Conservation (phyloP, 148 eudicot species). For the Cornus controversa region DNA sequence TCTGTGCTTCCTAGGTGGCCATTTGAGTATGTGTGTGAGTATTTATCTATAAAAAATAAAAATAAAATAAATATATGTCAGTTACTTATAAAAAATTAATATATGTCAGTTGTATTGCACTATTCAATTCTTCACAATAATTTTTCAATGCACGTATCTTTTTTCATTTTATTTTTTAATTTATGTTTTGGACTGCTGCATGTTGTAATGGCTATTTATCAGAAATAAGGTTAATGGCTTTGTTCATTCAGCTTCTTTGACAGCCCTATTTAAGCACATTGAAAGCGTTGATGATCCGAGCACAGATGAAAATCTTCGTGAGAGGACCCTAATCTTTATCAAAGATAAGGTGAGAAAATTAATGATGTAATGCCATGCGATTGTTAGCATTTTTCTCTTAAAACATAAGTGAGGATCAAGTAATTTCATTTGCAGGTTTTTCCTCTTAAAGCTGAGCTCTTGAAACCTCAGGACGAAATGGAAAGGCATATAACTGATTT, state of each 20-base stretch:
- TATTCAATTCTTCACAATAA: no score
- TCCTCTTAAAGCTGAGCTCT: slow-evolving; percentile 80
- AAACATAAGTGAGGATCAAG: background rate
- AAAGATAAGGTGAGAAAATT: slow-evolving; percentile 72
- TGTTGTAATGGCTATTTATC: background rate
- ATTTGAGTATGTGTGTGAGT: no score
- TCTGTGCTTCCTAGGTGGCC: no score
- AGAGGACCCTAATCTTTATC: slow-evolving; percentile 75
- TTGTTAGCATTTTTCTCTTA: background rate
- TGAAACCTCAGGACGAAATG: slow-evolving; percentile 93
- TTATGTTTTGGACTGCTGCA: background rate
- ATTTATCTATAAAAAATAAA: no score
- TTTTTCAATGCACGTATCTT: background rate
- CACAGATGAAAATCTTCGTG: slow-evolving; percentile 81
- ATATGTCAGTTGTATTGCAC: background rate
- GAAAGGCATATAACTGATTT: slow-evolving; percentile 96
- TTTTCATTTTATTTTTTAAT: no score
- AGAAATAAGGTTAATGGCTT: slow-evolving; percentile 6
- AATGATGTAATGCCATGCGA: slow-evolving; percentile 8
- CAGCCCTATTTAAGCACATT: slow-evolving; percentile 88
- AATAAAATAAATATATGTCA: no score
- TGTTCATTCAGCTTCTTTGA: slow-evolving; percentile 72
- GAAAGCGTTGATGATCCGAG: slow-evolving; percentile 73
- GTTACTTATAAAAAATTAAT: no score
- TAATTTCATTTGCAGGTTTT: slow-evolving; percentile 60